Conservation (phyloP, 192 early-diverging fungal genomes). For the Chytriomyces sp. region DNA sequence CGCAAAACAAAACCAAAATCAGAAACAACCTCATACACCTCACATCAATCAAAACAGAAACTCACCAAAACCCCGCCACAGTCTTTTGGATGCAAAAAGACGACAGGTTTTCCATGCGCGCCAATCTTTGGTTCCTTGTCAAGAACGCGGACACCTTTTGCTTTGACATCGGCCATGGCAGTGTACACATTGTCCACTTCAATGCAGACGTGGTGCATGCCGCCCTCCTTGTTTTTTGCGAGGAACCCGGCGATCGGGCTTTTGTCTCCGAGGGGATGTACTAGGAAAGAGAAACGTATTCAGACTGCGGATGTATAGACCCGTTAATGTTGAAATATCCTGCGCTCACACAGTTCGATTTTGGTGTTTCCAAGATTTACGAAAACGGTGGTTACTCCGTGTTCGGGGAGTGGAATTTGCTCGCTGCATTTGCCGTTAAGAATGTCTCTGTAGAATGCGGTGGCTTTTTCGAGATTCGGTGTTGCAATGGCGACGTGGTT, state of each 20-base stretch:
- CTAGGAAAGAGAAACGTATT: constrained; percentile 10
- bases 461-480: constrained; percentile 73
- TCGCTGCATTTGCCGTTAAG: constrained; percentile 75
- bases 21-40: too few relatives aligned
- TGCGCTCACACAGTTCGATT: constrained; percentile 69
- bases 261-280: constrained; percentile 75
- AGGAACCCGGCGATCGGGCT: constrained; percentile 80
- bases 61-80: constrained; percentile 78
- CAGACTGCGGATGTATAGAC: background rate
- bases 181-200: constrained; percentile 72
- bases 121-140: constrained; percentile 80
- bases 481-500: constrained; percentile 87
- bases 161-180: constrained; percentile 70
- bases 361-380: constrained; percentile 86
- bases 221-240: constrained; percentile 78
- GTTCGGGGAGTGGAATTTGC: constrained; percentile 73
- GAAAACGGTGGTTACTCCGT: constrained; percentile 87
- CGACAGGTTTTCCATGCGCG: constrained; percentile 78
- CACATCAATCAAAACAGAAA: background rate
- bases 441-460: constrained; percentile 72
- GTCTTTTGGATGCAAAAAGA: constrained; percentile 82
- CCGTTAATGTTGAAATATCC: too few relatives aligned
- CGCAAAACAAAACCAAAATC: too few relatives aligned
- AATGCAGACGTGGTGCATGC: constrained; percentile 85
- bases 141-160: constrained; percentile 66